These are phyloP conservation scores for Xylaria sp. DNA, from an alignment of 2,329 filamentous ascomycete genomes.

Conservation along the genomic window DNA sequence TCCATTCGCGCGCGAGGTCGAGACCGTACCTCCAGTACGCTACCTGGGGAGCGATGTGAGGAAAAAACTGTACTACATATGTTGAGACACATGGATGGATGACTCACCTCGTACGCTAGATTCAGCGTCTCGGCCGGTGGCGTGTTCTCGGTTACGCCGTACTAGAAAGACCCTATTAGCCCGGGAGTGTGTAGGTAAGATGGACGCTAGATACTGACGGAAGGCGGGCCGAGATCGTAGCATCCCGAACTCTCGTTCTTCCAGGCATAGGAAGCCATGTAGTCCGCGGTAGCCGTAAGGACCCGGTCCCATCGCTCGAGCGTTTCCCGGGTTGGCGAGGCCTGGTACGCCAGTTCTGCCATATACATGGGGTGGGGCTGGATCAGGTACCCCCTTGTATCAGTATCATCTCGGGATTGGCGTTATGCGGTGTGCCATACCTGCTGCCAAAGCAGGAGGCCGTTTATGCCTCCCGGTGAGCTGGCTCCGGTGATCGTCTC, in stretches of 20 bases:
- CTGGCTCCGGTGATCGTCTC: slow-evolving; percentile 47
- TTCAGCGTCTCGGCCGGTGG: slow-evolving; percentile 49
- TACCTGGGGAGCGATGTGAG: slow-evolving; percentile 22
- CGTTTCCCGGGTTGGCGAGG: slow-evolving; percentile 29
- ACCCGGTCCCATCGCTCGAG: slow-evolving; percentile 33
- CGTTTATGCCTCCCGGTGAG: slow-evolving; percentile 54
- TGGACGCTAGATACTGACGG: slow-evolving; percentile 1
- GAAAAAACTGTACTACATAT: neutral
- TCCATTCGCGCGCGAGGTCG: slow-evolving; percentile 48
- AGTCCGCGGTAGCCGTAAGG: slow-evolving; percentile 35
- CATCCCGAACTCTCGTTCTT: slow-evolving; percentile 34
- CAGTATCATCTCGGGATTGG: neutral
- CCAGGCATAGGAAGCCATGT: slow-evolving; percentile 39
- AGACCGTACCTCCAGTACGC: slow-evolving; percentile 56
- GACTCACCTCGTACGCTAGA: slow-evolving; percentile 47
- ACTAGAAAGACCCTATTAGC: neutral
- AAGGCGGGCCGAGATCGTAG: slow-evolving; percentile 50
- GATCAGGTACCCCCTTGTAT: neutral
- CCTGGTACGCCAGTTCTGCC: slow-evolving; percentile 35
- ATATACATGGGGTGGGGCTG: slow-evolving; percentile 47
- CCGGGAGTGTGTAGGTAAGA: neutral
- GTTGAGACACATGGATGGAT: too few species aligned
- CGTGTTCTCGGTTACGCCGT: slow-evolving; percentile 55
- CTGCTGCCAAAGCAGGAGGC: slow-evolving; percentile 54
- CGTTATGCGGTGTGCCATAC: neutral